Evolutionary conservation across 2,329 filamentous ascomycete species (phyloP).

Genomic region (Colletotrichum paranaense): DNA sequence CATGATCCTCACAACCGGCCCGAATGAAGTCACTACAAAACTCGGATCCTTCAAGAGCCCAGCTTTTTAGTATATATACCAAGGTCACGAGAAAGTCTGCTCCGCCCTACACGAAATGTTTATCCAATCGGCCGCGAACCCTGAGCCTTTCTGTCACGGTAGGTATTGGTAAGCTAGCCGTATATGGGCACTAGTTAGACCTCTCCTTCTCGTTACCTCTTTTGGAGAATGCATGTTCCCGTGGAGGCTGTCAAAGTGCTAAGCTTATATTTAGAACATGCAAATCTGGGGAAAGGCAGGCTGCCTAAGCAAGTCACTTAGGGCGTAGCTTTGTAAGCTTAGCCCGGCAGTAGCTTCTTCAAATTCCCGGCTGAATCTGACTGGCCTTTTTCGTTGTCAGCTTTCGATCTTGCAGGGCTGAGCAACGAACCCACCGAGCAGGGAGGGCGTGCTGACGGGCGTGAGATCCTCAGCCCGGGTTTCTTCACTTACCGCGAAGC

Average conservation of each 20-base stretch:
- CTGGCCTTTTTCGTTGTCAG: not conserved
- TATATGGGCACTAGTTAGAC: not conserved
- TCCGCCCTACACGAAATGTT: not conserved
- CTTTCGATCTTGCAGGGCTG: constrained; percentile 3
- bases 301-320: not conserved
- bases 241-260: not conserved
- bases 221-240: not conserved
- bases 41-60: not conserved
- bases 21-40: not conserved
- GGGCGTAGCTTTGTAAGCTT: not conserved
- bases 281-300: constrained; percentile 2
- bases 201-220: not conserved
- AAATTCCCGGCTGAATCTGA: not conserved
- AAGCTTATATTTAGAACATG: constrained; percentile 17
- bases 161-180: not conserved
- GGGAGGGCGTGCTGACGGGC: not conserved
- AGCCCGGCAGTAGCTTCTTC: not conserved
- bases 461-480: not conserved
- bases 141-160: not conserved
- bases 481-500: not conserved
- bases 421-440: constrained; percentile 2
- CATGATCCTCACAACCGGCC: not conserved
- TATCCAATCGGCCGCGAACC: not conserved
- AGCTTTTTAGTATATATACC: not conserved
- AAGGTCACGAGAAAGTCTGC: not conserved